Base-by-base conservation (phyloP, 2,329 filamentous ascomycete genomes). In the Botryosphaeria agaves region DNA sequence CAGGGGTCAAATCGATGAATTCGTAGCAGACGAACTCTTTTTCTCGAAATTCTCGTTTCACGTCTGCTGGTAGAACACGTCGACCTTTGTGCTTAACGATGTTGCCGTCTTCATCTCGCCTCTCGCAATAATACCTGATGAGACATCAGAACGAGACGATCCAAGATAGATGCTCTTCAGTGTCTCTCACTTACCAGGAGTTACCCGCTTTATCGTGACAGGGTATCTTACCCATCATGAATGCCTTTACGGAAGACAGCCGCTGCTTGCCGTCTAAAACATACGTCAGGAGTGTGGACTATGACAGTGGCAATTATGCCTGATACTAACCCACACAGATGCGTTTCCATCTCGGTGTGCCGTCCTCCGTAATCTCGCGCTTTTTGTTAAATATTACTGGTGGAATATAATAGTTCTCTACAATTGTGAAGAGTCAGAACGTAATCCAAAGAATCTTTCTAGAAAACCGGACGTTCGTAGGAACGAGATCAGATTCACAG, bases 221-320 rank as follows among this genome's bases (percentile, higher is more conserved):
- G 3, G 55, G 53, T 25, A 64, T 57, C 15, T 52, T 39, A 2
- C 60, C 61, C 14, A 47, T 49, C 36, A 62, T 49, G 29, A 64
- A 64, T 12, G 53, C 55, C 9, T 43, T 40, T 11, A 64, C 44
- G 2, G 59, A 61, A 2, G 57, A 56, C 4, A 64, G 41, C 9
- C 61, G 53, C 38, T 64, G 59, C 40, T 64, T 63, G 3, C 61
- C 61, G 41, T 63, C n/a, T n/a, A n/a, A n/a, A n/a, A n/a, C n/a
- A n/a, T n/a, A n/a, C n/a, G n/a, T n/a, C n/a, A n/a, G n/a, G n/a
- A n/a, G n/a, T n/a, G n/a, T n/a, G n/a, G n/a, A n/a, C n/a, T n/a
- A n/a, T n/a, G n/a, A n/a, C n/a, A n/a, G n/a, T n/a, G n/a, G n/a
- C n/a, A n/a, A n/a, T n/a, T n/a, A n/a, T n/a, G n/a, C n/a, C n/a